Base-by-base conservation (phyloP, 2,329 filamentous ascomycete genomes). In the Zasmidium citrigriseum region DNA sequence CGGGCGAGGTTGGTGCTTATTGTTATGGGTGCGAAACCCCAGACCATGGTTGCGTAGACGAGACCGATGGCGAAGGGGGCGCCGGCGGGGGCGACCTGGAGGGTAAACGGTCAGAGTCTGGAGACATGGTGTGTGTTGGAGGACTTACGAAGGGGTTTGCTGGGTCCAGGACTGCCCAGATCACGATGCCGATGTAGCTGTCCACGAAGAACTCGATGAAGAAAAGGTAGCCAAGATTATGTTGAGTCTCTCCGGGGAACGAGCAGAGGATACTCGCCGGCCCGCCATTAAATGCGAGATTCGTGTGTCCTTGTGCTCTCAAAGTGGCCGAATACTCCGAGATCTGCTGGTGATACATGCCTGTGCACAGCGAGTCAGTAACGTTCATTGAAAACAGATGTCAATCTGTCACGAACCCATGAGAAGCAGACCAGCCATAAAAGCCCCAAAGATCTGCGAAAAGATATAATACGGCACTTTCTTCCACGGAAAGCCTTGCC, bases 201-300 rank as follows among this genome's bases (percentile, higher is more conserved):
- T 83, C 80, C 24, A 83, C 82, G 63, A 86, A 84, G 68, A 83
- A 86, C 66, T 86, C 84, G 58, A 81, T 81, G 53, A 85, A 68
- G 72, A 86, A 83, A 0, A 86, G 68, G 66, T 81, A 85, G 14
- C 83, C 83, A 41, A 82, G 73, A 62, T 81, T 83, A 4, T 76
- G 80, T 66, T 85, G 80, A 16, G 72, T 76, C 0, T 76, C 65
- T 22, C 73, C 76, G 0, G 82, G 83, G 66, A 84, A 84, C 2
- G 80, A 75, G 70, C 79, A 84, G 10, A 86, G 75, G 45, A 86
- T 80, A 48, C 78, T 80, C 2, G 83, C 83, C 3, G 83, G 80
- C 0, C 81, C 81, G 25, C 80, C 78, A 54, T 78, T 75, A 60
- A 75, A 77, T 14, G 82, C 75, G 23, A 75, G 68, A 29, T 72